Evolutionary conservation across 106 monocot genomes (phyloP).

Genomic region (Cymbidium sinense): DNA sequence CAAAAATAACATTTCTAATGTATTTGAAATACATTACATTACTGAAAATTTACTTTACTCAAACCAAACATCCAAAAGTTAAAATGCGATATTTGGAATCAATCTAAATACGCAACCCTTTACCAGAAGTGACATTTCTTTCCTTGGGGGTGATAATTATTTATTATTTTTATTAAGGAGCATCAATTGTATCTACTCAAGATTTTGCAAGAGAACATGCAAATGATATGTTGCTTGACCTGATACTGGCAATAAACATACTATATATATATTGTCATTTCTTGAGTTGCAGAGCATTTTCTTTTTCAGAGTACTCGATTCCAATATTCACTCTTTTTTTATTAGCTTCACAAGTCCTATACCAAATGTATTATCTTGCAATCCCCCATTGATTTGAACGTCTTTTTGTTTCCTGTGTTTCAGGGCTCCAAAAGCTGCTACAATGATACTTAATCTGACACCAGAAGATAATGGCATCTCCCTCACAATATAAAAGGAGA

Average conservation of each 20-base stretch:
- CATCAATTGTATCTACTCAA: background rate
- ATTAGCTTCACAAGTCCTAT: background rate
- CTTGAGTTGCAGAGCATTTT: too few relatives aligned
- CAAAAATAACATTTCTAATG: too few relatives aligned
- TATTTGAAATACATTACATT: too few relatives aligned
- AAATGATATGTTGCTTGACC: background rate
- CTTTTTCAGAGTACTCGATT: background rate
- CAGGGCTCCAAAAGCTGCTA: constrained; percentile 94
- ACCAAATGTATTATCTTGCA: background rate
- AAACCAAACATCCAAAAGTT: too few relatives aligned
- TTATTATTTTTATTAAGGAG: background rate
- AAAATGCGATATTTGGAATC: too few relatives aligned
- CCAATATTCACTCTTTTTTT: background rate
- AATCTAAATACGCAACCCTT: too few relatives aligned
- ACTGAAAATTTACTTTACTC: too few relatives aligned
- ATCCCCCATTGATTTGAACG: background rate
- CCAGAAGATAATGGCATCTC: constrained; percentile 81
- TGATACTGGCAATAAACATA: background rate
- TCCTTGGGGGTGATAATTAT: background rate
- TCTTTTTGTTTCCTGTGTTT: constrained; percentile 5
- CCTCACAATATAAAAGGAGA: constrained; percentile 19
- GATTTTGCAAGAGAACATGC: background rate
- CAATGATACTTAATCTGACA: constrained; percentile 71
- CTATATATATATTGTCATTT: too few relatives aligned
- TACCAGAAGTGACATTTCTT: background rate